Evolutionary conservation across 2,329 filamentous ascomycete species (phyloP).

Genomic region (Talaromyces sp.): DNA sequence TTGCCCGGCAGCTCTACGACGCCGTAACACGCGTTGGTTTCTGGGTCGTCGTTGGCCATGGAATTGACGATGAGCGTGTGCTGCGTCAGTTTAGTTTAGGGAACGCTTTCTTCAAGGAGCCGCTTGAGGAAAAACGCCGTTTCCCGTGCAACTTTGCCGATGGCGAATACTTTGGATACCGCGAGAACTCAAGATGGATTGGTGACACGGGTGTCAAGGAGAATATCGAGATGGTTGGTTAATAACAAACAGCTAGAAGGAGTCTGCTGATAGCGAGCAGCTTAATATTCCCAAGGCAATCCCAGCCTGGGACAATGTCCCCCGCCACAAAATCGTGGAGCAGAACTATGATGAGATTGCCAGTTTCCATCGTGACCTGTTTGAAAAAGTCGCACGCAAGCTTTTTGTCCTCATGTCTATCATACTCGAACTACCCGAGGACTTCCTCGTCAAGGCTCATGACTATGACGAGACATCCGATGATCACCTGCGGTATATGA

Average conservation of each 20-base stretch:
- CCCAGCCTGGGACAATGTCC: conserved; percentile 20
- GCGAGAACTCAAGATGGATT: conserved; percentile 29
- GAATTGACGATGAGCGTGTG: conserved; percentile 51
- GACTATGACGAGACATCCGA: conserved; percentile 52
- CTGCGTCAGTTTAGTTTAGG: conserved; percentile 54
- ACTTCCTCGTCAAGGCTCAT: conserved; percentile 51
- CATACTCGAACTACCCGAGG: conserved; percentile 54
- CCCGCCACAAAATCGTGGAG: conserved; percentile 20
- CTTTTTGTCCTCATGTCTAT: conserved; percentile 23
- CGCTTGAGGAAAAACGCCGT: conserved; percentile 51
- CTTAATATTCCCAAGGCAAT: conserved; percentile 28
- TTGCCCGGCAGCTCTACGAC: conserved; percentile 44
- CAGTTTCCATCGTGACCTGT: conserved; percentile 22
- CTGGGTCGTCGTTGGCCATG: conserved; percentile 28
- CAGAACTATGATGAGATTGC: conserved; percentile 22
- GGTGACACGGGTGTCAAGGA: conserved; percentile 33
- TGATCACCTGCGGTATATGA: conserved; percentile 57
- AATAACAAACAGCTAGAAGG: not conserved
- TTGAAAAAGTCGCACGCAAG: conserved; percentile 21
- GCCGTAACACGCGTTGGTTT: conserved; percentile 38
- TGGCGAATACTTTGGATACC: conserved; percentile 28
- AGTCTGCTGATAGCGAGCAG: conserved; percentile 7
- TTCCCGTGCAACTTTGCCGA: conserved; percentile 21
- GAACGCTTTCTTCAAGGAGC: conserved; percentile 49
- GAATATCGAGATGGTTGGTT: conserved; percentile 29